These are phyloP conservation scores for Fagus crenata DNA, from an alignment of 306 rosid genomes.

Conservation along the genomic window DNA sequence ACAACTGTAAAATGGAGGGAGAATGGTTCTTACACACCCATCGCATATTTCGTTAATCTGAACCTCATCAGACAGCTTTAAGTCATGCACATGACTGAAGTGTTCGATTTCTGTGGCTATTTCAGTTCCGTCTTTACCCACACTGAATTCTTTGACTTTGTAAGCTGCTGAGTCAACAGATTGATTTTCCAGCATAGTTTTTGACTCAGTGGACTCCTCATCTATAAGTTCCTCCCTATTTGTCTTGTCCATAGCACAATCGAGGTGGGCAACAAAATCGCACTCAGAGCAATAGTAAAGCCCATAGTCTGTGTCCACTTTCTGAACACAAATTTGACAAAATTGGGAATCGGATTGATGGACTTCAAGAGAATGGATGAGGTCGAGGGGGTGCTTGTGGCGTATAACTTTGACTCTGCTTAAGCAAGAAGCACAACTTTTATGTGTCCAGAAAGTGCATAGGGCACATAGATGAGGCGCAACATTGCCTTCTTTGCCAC, in stretches of 20 bases:
- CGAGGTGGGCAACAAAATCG: neutral
- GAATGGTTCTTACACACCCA: neutral
- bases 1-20: neutral
- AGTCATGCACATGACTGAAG: neutral
- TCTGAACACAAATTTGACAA: neutral
- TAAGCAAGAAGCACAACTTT: fast-evolving
- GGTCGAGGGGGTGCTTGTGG: neutral
- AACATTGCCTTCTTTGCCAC: neutral
- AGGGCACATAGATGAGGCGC: fast-evolving
- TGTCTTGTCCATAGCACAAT: neutral
- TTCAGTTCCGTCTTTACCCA: neutral
- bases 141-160: neutral
- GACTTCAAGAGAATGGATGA: neutral
- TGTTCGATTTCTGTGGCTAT: neutral
- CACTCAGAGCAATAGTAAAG: neutral
- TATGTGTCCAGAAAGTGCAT: neutral
- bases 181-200: too few species aligned
- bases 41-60: neutral
- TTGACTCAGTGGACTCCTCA: neutral
- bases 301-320: neutral
- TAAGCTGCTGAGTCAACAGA: neutral
- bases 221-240: neutral
- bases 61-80: neutral
- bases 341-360: neutral
- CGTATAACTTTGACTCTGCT: neutral